phyloP scores from a whole-genome alignment of 345 rosid genomes.

The Eucalyptus leucophloia region DNA sequence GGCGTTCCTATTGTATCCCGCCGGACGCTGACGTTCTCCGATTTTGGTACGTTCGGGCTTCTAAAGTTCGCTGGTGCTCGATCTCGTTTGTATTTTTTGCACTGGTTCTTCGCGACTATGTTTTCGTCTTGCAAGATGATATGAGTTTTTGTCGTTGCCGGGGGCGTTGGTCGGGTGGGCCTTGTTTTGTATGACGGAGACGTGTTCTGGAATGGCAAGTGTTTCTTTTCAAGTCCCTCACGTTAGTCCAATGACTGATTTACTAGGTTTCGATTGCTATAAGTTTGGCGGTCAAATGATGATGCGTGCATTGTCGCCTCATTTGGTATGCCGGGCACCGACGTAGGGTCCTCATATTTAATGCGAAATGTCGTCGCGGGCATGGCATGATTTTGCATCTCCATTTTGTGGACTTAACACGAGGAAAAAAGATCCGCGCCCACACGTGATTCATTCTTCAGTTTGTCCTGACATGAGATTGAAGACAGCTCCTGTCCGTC shows the following conservation, averaged over 20 bases:
- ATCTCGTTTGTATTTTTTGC: background rate
- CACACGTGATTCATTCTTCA: background rate
- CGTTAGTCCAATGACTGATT: background rate
- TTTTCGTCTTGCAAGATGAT: background rate
- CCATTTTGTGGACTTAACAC: background rate
- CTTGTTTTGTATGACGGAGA: background rate
- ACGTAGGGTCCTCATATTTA: background rate
- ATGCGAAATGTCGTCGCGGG: background rate
- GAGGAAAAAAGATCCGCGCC: background rate
- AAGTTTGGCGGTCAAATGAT: background rate
- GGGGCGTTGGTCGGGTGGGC: background rate
- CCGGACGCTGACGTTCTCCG: background rate
- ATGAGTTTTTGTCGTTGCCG: background rate
- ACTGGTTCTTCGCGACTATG: background rate
- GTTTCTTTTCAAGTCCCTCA: background rate
- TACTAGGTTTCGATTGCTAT: background rate
- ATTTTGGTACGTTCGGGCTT: background rate
- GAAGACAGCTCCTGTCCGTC: background rate
- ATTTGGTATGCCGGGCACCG: background rate
- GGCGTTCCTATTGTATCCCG: background rate
- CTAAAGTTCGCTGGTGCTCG: background rate
- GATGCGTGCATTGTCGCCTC: background rate
- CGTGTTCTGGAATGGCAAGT: background rate
- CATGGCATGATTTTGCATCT: background rate
- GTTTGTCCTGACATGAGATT: background rate